Base-by-base conservation (phyloP, 345 rosid species). In the Gossypium rotundifolium region DNA sequence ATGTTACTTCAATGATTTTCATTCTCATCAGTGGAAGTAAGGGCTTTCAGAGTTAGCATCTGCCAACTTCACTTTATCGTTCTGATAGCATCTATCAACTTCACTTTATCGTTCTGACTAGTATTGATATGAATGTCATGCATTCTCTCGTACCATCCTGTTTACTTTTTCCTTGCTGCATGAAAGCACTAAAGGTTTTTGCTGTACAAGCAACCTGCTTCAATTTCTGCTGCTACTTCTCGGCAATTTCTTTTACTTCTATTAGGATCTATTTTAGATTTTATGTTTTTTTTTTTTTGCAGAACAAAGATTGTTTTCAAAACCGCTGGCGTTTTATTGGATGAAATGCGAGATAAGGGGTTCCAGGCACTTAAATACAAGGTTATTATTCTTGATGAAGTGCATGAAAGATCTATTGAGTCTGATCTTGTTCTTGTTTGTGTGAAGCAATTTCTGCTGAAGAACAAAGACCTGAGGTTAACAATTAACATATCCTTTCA, bases 351-450 rank as follows among this genome's bases (percentile, higher is more conserved):
- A 74, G 98, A 89, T 74, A 94, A 88, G 67, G 98, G 98, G 23
- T 40, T 81, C 77, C 83, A 83, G 65, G 96, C 98, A 10, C 98
- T 94, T 7, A 84, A 86, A 58, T 94, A 92, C 86, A 92, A 90
- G 85, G 97, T 86, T 72, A 87, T 94, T 78, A 86, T 94, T 84
- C 97, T 94, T 75, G 98, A 94, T 83, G 98, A 94, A 85, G 98
- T 94, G 75, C 98, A 94, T 78, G 98, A 94, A 89, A 89, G 98
- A 87, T 94, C 97, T 9, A 86, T 92, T 38, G 98, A 94, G 85
- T 94, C 98, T 6, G 97, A 94, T 83, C 90, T 94, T 79, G 89
- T 87, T 81, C 94, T 94, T 79, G 91, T 92, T 75, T 92, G 96
- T 69, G 78, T 94, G 76, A 94, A 92, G 85, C 98, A 94, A 82